Evolutionary conservation across 2,329 filamentous ascomycete genomes (phyloP), one percentile per base, ranked within the genome.

Genomic region (Colletotrichum sp.): DNA sequence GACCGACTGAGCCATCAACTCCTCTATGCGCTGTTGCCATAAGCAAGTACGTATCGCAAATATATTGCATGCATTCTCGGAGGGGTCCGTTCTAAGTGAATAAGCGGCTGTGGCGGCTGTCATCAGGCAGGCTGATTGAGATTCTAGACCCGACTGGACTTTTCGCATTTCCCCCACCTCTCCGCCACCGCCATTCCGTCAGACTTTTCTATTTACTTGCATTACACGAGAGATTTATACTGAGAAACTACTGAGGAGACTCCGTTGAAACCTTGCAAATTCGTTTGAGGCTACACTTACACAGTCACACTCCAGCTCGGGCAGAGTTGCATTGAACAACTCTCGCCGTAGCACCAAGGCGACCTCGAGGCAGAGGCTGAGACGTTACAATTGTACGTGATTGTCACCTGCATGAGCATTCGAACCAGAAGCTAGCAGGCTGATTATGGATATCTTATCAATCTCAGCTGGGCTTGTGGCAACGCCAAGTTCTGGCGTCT

Each of bases 91-190:
- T 21, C 44, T 24, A 6, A 2, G n/a, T 49, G 44, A 21, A 49
- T 10, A 21, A 1, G 44, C n/a, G 44, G 44, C 44, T 0, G n/a
- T 52, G n/a, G n/a, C 44, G n/a, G n/a, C 44, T 21, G 44, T 21
- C 44, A 21, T 21, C n/a, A 86, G 0, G 79, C 78, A 5, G 82
- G 80, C 24, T 86, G 39, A n/a, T n/a, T n/a, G 39, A 4, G 71
- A 7, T 82, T 81, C 1, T 13, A 81, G 78, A 5, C 83, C 83
- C 82, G 82, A 84, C 34, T 81, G 67, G 32, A 87, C 66, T 69
- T 86, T 5, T 59, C 55, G 55, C 15, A 59, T 59, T 13, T 18
- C 55, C 55, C 55, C 55, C 55, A 59, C 55, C 55, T 16, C 21
- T 18, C 21, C 13, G 15, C 55, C 16, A 21, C 12, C 26, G 15